These are phyloP conservation scores for Marasmius sp. DNA, from an alignment of 1,284 basidiomycete species.

Conservation along the genomic window DNA sequence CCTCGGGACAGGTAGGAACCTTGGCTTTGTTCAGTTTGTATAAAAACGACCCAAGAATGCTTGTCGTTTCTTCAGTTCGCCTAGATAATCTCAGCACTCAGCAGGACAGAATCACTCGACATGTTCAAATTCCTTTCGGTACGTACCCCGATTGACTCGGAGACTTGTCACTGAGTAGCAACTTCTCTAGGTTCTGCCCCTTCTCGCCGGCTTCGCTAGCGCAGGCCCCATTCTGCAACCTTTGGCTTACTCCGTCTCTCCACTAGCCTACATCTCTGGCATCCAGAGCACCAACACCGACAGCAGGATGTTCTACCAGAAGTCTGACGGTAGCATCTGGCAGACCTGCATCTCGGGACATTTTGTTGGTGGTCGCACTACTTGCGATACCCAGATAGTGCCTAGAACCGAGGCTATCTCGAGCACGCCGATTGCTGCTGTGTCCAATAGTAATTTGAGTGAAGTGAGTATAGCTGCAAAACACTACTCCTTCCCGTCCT, in stretches of 20 bases:
- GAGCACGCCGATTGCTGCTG: background rate
- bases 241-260: background rate
- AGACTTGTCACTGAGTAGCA: background rate
- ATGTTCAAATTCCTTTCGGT: background rate
- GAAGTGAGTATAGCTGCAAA: background rate
- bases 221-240: background rate
- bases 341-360: constrained; percentile 2
- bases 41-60: too few relatives aligned
- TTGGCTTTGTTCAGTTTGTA: too few relatives aligned
- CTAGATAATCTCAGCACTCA: too few relatives aligned
- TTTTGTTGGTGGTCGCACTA: background rate
- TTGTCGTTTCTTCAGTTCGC: too few relatives aligned
- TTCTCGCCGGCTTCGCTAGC: background rate
- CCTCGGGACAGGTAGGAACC: too few relatives aligned
- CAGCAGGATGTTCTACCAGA: constrained; percentile 2
- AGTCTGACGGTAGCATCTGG: constrained; percentile 1
- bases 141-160: background rate
- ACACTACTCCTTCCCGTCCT: background rate
- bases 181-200: background rate
- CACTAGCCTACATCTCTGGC: background rate
- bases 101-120: background rate
- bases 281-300: background rate
- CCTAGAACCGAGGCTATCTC: background rate
- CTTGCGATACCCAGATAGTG: constrained; percentile 4
- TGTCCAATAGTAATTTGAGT: background rate